Percentiles rank a stretch among this genome's conserved stretches.
phyloP scores from a whole-genome alignment of 768 basidiomycete species.

The Tulasnella calospora region DNA sequence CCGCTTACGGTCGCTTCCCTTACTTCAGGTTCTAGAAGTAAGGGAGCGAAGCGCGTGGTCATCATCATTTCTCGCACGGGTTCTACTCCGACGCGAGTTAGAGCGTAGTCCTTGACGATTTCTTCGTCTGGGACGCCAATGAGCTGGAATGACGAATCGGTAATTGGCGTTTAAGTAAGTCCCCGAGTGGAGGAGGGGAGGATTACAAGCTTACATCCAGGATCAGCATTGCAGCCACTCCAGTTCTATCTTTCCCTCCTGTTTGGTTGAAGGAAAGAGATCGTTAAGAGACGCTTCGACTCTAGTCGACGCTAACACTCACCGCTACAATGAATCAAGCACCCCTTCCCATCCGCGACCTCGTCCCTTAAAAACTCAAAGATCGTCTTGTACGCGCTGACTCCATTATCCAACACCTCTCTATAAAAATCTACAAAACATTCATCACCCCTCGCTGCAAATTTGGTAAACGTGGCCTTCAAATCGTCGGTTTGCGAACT shows the following conservation, averaged over 20 bases:
- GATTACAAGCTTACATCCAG: slow-evolving; percentile 15
- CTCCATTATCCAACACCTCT: slow-evolving; percentile 73
- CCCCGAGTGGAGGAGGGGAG: neutral
- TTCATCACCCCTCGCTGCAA: neutral
- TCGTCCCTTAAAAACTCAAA: slow-evolving; percentile 68
- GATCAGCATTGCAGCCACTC: slow-evolving; percentile 20
- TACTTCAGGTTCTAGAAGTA: slow-evolving; percentile 46
- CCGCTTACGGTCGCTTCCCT: slow-evolving; percentile 74
- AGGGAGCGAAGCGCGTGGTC: slow-evolving; percentile 32
- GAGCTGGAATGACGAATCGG: slow-evolving; percentile 44
- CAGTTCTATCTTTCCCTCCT: slow-evolving; percentile 83
- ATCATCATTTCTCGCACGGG: slow-evolving; percentile 69
- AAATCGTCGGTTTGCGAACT: neutral
- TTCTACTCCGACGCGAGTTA: slow-evolving; percentile 74
- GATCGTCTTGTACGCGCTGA: slow-evolving; percentile 60
- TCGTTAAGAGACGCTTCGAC: neutral
- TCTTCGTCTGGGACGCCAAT: slow-evolving; percentile 61
- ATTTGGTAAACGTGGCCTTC: neutral
- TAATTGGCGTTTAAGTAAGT: neutral
- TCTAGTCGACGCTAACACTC: neutral
- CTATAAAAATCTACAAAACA: slow-evolving; percentile 70
- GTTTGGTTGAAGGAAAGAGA: neutral
- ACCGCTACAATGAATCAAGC: slow-evolving; percentile 74
- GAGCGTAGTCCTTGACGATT: slow-evolving; percentile 68
- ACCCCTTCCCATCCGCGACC: slow-evolving; percentile 49